A percentile compares a stretch with the other conserved stretches of the same genome.
phyloP scores from a whole-genome alignment of 306 rosid species.

The Cucurbita maxima region DNA sequence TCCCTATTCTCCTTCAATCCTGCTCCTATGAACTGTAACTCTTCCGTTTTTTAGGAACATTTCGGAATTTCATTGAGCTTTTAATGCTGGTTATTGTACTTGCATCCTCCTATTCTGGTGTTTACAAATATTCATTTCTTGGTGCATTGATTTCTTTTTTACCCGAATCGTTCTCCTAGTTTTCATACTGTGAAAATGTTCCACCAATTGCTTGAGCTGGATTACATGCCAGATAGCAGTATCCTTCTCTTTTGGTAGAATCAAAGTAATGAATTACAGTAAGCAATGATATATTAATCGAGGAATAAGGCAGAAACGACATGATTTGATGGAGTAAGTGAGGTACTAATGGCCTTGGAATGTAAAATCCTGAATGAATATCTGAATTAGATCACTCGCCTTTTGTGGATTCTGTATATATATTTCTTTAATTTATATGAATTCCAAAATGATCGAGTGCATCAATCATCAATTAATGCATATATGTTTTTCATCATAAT shows the following conservation, averaged over 20 bases:
- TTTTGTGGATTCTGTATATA: not conserved
- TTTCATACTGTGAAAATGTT: not conserved
- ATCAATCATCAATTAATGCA: not conserved
- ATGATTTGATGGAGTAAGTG: not conserved
- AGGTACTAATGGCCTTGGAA: not conserved
- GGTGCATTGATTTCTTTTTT: not conserved
- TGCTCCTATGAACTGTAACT: not conserved
- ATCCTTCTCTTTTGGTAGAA: not conserved
- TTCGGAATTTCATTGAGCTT: not conserved
- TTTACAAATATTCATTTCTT: not conserved
- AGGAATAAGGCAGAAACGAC: not conserved
- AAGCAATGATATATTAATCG: not conserved
- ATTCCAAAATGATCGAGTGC: not conserved
- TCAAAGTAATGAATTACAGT: not conserved
- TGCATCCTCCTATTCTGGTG: not conserved
- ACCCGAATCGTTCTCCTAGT: not conserved
- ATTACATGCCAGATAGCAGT: not conserved
- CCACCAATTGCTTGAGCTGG: not conserved
- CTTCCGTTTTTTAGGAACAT: not conserved
- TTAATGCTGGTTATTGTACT: not conserved
- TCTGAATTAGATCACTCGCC: not conserved
- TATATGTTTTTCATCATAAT: not conserved
- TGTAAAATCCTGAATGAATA: not conserved
- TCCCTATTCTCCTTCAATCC: not conserved
- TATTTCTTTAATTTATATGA: not conserved